phyloP scores from a whole-genome alignment of 257 asterid genomes.

The Solanum sejunctum region DNA sequence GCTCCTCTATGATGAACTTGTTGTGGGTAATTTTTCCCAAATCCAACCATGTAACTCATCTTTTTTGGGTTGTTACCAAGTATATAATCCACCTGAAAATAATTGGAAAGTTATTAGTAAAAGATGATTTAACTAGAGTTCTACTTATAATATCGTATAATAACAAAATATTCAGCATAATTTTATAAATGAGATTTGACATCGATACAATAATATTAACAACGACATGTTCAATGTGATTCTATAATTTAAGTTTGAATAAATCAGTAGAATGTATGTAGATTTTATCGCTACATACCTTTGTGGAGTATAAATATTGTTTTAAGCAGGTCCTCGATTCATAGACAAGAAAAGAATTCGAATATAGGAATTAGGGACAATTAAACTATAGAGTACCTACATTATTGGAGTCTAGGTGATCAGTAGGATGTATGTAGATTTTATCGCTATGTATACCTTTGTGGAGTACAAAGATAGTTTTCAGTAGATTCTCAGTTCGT shows the following conservation, averaged over 20 bases:
- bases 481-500: background rate
- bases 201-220: background rate
- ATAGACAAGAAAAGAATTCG: background rate
- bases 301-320: background rate
- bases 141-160: background rate
- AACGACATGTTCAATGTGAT: background rate
- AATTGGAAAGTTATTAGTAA: background rate
- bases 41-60: slow-evolving; percentile 66
- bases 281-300: background rate
- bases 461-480: background rate
- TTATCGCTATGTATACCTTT: background rate
- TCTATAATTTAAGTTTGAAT: background rate
- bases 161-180: background rate
- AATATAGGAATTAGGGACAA: too few relatives aligned
- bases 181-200: background rate
- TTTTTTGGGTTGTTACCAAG: slow-evolving; percentile 37
- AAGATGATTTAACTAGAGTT: background rate
- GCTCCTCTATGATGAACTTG: slow-evolving; percentile 51
- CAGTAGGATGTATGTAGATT: too few relatives aligned
- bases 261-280: background rate
- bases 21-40: slow-evolving; percentile 40
- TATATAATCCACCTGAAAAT: slow-evolving; percentile 40
- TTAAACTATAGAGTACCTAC: too few relatives aligned
- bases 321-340: background rate
- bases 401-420: too few relatives aligned